These are phyloP conservation scores for Moniliophthora roreri DNA, from an alignment of 1,284 basidiomycete species.

Conservation along the genomic window DNA sequence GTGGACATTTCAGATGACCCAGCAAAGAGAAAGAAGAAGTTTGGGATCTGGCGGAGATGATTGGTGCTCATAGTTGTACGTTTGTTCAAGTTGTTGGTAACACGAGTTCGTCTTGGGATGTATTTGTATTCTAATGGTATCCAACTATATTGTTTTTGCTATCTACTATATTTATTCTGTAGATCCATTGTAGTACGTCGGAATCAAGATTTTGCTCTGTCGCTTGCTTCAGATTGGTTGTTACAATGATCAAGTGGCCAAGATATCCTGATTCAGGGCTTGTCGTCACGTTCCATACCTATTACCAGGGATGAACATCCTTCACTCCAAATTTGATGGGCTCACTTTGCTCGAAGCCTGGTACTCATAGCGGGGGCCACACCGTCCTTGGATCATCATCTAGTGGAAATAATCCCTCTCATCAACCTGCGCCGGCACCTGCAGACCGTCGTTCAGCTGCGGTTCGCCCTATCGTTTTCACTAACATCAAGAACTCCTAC, in stretches of 20 bases:
- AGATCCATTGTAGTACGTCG: too few relatives aligned
- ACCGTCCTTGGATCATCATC: conserved; percentile 45
- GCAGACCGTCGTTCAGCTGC: conserved; percentile 59
- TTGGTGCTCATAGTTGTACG: neutral
- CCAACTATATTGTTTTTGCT: too few relatives aligned
- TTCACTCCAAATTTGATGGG: conserved; percentile 48
- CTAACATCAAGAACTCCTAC: neutral
- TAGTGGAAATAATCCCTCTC: conserved; percentile 21
- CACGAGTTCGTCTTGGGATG: too few relatives aligned
- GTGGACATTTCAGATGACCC: conserved; percentile 18
- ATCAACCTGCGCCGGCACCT: conserved; percentile 16
- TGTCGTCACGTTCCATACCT: too few relatives aligned
- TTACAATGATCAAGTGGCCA: too few relatives aligned
- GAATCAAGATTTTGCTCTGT: too few relatives aligned
- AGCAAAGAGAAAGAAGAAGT: conserved; percentile 23
- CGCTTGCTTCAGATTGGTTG: too few relatives aligned
- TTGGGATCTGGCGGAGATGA: conserved; percentile 25
- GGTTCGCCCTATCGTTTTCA: conserved; percentile 20
- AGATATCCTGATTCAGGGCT: too few relatives aligned
- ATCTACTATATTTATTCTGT: too few relatives aligned
- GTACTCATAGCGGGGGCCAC: conserved; percentile 51
- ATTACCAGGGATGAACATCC: too few relatives aligned
- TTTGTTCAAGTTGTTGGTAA: neutral
- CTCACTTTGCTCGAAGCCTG: conserved; percentile 64
- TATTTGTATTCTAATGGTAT: too few relatives aligned